Evolutionary conservation across 2,329 filamentous ascomycete species (phyloP).

Genomic region (Neonectria neomacrospora): DNA sequence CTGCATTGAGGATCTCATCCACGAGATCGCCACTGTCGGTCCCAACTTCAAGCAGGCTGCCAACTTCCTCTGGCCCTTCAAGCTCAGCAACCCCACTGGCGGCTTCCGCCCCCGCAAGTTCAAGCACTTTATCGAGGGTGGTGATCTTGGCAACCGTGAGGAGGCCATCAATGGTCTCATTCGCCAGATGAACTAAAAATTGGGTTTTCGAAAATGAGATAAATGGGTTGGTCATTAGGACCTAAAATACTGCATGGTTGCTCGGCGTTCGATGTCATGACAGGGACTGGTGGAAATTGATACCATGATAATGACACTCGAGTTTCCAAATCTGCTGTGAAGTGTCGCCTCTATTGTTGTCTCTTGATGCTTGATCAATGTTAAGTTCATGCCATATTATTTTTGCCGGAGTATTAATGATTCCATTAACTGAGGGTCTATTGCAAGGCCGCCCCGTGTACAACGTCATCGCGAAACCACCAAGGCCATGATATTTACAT

Average conservation of each 20-base stretch:
- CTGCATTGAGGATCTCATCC: conserved; percentile 98
- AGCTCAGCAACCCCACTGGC: conserved; percentile 97
- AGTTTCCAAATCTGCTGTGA: conserved; percentile 49
- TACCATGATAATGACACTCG: conserved; percentile 55
- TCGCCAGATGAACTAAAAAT: conserved; percentile 94
- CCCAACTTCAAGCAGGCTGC: conserved; percentile 99
- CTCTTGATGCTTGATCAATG: background rate
- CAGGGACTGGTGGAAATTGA: conserved; percentile 53
- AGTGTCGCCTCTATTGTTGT: background rate
- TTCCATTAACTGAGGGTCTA: conserved; percentile 27
- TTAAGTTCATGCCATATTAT: background rate
- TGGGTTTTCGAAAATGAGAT: conserved; percentile 31
- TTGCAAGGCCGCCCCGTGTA: conserved; percentile 10
- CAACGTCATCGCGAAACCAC: background rate
- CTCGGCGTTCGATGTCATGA: conserved; percentile 56
- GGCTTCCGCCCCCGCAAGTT: conserved; percentile 98
- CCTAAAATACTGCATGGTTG: conserved; percentile 51
- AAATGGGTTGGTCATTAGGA: conserved; percentile 45
- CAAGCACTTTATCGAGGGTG: conserved; percentile 98
- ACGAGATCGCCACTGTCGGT: conserved; percentile 98
- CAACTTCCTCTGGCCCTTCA: conserved; percentile 99
- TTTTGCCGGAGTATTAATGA: conserved; percentile 35
- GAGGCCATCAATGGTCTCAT: conserved; percentile 97
- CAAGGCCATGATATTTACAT: conserved; percentile 52
- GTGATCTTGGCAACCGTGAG: conserved; percentile 98